A percentile compares a stretch with the other conserved stretches of the same genome.
These are phyloP conservation scores for Eragrostis tef DNA, from an alignment of 202 grass and related monocot genomes.

Conservation along the genomic window DNA sequence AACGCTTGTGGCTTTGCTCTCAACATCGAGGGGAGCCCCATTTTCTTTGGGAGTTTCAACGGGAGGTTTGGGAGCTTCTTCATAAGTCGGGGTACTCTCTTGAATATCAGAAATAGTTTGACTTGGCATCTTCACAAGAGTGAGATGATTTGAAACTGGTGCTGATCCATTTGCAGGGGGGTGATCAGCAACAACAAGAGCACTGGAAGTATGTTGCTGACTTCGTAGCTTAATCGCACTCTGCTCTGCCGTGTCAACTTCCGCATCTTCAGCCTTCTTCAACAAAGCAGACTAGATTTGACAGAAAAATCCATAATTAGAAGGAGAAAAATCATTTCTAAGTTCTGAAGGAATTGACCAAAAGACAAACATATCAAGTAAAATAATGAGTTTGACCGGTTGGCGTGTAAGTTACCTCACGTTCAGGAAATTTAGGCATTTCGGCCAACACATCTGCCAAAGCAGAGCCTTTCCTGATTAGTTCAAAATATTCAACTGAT, in stretches of 20 bases:
- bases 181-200: constrained; percentile 79
- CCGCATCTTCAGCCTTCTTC: constrained; percentile 97
- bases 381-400: not conserved
- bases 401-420: constrained; percentile 61
- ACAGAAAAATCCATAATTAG: constrained; percentile 53
- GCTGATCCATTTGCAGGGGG: constrained; percentile 72
- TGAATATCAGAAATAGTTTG: constrained; percentile 72
- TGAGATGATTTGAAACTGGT: constrained; percentile 69
- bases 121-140: constrained; percentile 87
- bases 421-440: constrained; percentile 99
- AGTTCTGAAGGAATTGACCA: constrained; percentile 33
- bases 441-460: constrained; percentile 91
- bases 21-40: constrained; percentile 59
- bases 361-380: constrained; percentile 5
- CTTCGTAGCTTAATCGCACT: constrained; percentile 96
- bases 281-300: constrained; percentile 85
- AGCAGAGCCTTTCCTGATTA: constrained; percentile 85
- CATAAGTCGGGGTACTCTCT: constrained; percentile 57
- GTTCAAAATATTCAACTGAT: constrained; percentile 93
- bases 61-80: constrained; percentile 41
- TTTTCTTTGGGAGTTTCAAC: constrained; percentile 67
- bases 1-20: constrained; percentile 51
- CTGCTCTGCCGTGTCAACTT: constrained; percentile 97
- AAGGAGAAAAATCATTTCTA: constrained; percentile 16
- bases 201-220: constrained; percentile 92